A percentile compares a stretch with the other conserved stretches of the same genome.
These are phyloP conservation scores for Pythium grandisporangium DNA, from an alignment of 352 stramenopile species.

Conservation along the genomic window DNA sequence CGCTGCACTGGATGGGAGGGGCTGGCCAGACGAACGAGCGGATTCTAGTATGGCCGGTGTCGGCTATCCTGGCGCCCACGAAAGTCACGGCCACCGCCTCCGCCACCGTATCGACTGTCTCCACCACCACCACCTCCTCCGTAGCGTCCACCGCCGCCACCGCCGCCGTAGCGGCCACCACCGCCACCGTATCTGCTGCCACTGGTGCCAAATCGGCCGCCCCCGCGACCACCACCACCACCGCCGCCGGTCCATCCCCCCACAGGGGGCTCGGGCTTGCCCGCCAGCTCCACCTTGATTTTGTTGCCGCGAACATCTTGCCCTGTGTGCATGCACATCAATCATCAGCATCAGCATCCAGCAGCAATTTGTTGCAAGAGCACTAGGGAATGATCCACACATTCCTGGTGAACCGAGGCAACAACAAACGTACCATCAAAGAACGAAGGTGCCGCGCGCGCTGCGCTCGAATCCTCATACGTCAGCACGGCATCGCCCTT, in stretches of 20 bases:
- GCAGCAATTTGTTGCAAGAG: too few species aligned
- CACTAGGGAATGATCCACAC: too few species aligned
- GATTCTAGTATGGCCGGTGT: slow-evolving; percentile 63
- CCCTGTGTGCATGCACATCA: slow-evolving; percentile 15
- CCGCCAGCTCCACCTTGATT: slow-evolving; percentile 80
- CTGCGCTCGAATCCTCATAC: slow-evolving; percentile 80
- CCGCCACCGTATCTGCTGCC: slow-evolving; percentile 24
- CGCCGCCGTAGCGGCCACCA: slow-evolving; percentile 31
- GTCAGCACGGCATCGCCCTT: slow-evolving; percentile 84
- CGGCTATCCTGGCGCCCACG: slow-evolving; percentile 9
- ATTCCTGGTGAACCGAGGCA: too few species aligned
- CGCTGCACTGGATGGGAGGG: too few species aligned
- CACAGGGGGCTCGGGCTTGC: slow-evolving; percentile 70
- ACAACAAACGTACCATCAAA: slow-evolving; percentile 52
- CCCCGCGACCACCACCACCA: slow-evolving; percentile 22
- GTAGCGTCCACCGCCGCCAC: slow-evolving; percentile 13
- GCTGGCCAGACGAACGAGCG: too few species aligned
- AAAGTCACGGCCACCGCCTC: background rate
- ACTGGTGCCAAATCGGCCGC: slow-evolving; percentile 30
- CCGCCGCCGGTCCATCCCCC: slow-evolving; percentile 58
- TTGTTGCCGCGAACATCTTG: slow-evolving; percentile 68
- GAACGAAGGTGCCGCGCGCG: slow-evolving; percentile 69
- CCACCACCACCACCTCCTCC: slow-evolving; percentile 14
- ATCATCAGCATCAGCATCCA: background rate
- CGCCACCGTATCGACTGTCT: slow-evolving; percentile 2